Evolutionary conservation across 2,329 filamentous ascomycete genomes (phyloP), one percentile per base, ranked within the genome.

Genomic region (Dothiorella sarmentorum): DNA sequence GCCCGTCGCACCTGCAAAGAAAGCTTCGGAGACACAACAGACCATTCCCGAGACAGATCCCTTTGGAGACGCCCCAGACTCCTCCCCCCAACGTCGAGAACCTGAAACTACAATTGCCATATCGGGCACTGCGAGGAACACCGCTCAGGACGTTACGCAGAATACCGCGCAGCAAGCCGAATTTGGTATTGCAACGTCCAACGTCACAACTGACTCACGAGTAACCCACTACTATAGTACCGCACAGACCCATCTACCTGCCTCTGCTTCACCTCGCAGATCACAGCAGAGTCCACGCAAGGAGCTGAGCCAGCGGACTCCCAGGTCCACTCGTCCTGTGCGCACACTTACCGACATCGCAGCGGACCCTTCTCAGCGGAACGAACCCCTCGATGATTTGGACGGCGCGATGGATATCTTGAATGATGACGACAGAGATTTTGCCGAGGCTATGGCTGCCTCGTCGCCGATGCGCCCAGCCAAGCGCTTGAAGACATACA

Each of bases 221-320:
- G 33, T 10, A 15, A 58, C 33, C 11, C 24, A 37, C 20, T 7
- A 22, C 22, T 49, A 22, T 33, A 31, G 24, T 15, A 70, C 75
- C n/a, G 76, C 75, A 17, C 69, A 67, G 45, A 74, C 76, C 40
- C 70, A 76, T 43, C 64, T 71, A 7, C 68, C 69, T 15, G 62
- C 60, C 6, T 70, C 66, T 10, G 62, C 60, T 31, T 51, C 42
- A 7, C 40, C 42, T 7, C 35, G 15, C 27, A 42, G 35, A 27
- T 52, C 43, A 17, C 47, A 52, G 29, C 29, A 18, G n/a, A 51
- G 40, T 38, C 47, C 44, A 7, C 18, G n/a, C 18, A 58, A 49
- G 11, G 11, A 17, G n/a, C 22, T 57, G 5, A 47, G 33, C 31
- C 59, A 61, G n/a, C 44, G 47, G 17, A 62, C 55, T 13, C 57